These are phyloP conservation scores for rapeseed (Brassica napus) DNA, from an alignment of 345 rosid species.

Conservation along the genomic window DNA sequence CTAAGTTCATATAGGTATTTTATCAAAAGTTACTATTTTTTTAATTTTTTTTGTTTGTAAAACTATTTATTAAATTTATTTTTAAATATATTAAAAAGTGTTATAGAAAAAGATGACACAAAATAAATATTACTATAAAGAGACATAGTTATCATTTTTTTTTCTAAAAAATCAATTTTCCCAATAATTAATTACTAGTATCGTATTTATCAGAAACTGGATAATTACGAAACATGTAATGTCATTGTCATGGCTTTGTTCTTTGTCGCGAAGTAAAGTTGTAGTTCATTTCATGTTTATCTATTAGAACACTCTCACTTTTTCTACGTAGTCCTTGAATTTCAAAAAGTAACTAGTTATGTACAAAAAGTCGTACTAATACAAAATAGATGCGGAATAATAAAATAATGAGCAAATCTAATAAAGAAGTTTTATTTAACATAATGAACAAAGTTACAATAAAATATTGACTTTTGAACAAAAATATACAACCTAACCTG, in stretches of 20 bases:
- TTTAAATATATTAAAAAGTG: too few species aligned
- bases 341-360: background rate
- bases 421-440: background rate
- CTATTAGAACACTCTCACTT: background rate
- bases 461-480: too few species aligned
- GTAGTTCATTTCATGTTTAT: conserved; percentile 29
- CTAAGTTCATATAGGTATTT: too few species aligned
- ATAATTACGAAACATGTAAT: conserved; percentile 5
- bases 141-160: too few species aligned
- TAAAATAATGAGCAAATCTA: too few species aligned
- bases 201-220: background rate
- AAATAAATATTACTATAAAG: too few species aligned
- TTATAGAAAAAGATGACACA: too few species aligned
- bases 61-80: too few species aligned
- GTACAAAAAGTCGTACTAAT: background rate
- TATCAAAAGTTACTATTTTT: too few species aligned
- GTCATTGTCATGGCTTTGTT: conserved; percentile 31
- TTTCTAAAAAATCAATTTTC: too few species aligned
- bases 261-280: conserved; percentile 29
- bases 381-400: background rate
- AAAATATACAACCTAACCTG: background rate
- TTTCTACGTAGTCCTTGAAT: conserved; percentile 1
- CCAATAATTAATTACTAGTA: background rate
- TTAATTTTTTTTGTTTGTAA: too few species aligned
- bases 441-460: background rate